Percentiles rank a stretch among this genome's conserved stretches.
phyloP scores from a whole-genome alignment of 2,329 filamentous ascomycete species.

The Aquanectria penicillioides region DNA sequence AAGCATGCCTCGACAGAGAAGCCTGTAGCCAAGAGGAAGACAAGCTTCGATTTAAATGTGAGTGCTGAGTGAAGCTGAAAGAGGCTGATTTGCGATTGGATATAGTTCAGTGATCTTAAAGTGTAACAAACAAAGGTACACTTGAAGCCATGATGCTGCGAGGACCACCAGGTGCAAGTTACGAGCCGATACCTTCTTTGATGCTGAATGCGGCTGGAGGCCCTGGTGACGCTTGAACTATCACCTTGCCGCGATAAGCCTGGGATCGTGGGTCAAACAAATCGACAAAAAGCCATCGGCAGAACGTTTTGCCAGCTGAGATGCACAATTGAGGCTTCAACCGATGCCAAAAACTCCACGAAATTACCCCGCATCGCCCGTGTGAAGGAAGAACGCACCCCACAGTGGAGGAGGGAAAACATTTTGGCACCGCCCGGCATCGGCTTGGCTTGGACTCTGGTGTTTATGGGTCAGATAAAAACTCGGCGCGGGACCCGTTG shows the following conservation, averaged over 20 bases:
- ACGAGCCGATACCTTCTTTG: too few relatives aligned
- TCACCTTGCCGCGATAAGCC: too few relatives aligned
- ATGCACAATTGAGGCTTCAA: background rate
- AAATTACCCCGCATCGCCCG: conserved; percentile 2
- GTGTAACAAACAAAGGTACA: too few relatives aligned
- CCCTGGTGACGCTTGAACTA: too few relatives aligned
- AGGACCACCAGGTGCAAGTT: too few relatives aligned
- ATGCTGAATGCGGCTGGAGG: too few relatives aligned
- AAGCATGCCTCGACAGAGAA: background rate
- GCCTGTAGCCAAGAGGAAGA: background rate
- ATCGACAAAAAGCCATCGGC: too few relatives aligned
- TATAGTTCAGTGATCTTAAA: too few relatives aligned
- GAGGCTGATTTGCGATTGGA: too few relatives aligned
- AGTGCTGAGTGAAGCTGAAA: background rate
- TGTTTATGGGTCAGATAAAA: background rate
- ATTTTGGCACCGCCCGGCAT: conserved; percentile 11
- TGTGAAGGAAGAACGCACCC: background rate
- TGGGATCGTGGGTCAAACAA: too few relatives aligned
- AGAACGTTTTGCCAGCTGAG: conserved; percentile 20
- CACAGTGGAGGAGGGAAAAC: conserved; percentile 11
- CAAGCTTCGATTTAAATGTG: conserved; percentile 4
- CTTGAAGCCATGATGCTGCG: too few relatives aligned
- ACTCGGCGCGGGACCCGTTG: too few relatives aligned
- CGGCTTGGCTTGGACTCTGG: background rate
- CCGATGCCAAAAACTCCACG: background rate